Evolutionary conservation across 345 rosid species (phyloP), one percentile per base, ranked within the genome.

Genomic region (Murraya koenigii): DNA sequence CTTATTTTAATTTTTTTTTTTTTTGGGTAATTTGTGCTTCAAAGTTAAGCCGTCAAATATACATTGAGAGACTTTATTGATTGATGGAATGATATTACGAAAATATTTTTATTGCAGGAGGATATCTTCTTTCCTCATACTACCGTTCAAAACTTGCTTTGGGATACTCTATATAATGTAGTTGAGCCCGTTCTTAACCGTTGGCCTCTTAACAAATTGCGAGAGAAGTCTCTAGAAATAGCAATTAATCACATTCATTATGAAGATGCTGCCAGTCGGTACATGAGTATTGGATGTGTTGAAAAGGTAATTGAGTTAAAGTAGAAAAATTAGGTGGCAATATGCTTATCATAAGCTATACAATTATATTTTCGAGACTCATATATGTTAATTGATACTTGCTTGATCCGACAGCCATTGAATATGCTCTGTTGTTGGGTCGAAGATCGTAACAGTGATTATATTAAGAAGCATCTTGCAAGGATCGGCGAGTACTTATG

Each of bases 371-470:
- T 15, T 19, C 22, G 22, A 49, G 55, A 52, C 7, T 52, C 0
- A 17, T 17, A 52, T 17, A 1, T 17, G 56, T 52, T 52, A 5
- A 17, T 6, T 52, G 22, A 15, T 17, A 52, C 56, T 17, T 52
- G 49, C 49, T 44, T 44, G 22, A 52, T 52, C 7, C 22, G 1
- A 52, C 64, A 86, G 84, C 61, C 79, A 22, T 49, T 91, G 4
- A 86, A 90, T 70, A 89, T 85, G 92, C 87, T 92, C 35, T 86
- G 89, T 76, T 92, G 93, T 38, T 90, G 93, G 94, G 88, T 82
- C 39, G 94, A 92, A 83, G 90, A 92, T 82, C 89, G 93, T 1
- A 54, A 92, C 3, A 87, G 94, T 10, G 82, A 66, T 79, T 55
- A 65, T 66, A 89, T 85, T 70, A 89, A 90, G 78, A 89, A 87